These are phyloP conservation scores for Sphaerulina populicola DNA, from an alignment of 2,329 filamentous ascomycete species.

Conservation along the genomic window DNA sequence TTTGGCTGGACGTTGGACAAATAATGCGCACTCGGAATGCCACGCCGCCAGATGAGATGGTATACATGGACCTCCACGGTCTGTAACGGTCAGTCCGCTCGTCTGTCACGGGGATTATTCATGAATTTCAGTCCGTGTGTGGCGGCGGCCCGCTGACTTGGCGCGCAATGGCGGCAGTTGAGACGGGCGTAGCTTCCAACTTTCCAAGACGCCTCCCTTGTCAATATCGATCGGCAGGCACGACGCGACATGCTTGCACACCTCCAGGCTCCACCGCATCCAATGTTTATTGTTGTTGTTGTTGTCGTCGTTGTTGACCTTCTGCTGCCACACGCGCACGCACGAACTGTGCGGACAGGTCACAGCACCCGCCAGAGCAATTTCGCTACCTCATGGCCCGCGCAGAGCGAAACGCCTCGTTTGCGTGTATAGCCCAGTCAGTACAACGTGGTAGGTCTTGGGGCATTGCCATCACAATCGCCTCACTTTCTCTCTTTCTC, in stretches of 20 bases:
- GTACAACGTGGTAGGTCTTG: too few species aligned
- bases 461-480: too few species aligned
- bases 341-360: too few species aligned
- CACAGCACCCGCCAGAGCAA: slow-evolving; percentile 2
- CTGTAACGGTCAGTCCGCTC: background rate
- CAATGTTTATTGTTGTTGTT: too few species aligned
- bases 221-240: slow-evolving; percentile 7
- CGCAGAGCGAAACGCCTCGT: too few species aligned
- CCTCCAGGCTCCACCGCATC: background rate
- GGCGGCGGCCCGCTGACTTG: background rate
- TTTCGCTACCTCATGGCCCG: slow-evolving; percentile 4
- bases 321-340: background rate
- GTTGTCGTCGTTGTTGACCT: slow-evolving; percentile 2
- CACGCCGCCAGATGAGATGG: background rate
- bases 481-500: background rate
- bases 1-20: slow-evolving; percentile 4
- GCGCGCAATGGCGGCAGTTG: slow-evolving; percentile 3
- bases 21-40: too few species aligned
- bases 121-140: background rate
- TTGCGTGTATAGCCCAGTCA: too few species aligned
- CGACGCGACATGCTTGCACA: slow-evolving; percentile 5
- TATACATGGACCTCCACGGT: background rate
- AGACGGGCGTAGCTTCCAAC: background rate
- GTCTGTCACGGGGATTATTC: background rate
- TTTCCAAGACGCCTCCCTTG: background rate